Conservation (phyloP, 2,329 filamentous ascomycete species). For the Cladosporium sp. region DNA sequence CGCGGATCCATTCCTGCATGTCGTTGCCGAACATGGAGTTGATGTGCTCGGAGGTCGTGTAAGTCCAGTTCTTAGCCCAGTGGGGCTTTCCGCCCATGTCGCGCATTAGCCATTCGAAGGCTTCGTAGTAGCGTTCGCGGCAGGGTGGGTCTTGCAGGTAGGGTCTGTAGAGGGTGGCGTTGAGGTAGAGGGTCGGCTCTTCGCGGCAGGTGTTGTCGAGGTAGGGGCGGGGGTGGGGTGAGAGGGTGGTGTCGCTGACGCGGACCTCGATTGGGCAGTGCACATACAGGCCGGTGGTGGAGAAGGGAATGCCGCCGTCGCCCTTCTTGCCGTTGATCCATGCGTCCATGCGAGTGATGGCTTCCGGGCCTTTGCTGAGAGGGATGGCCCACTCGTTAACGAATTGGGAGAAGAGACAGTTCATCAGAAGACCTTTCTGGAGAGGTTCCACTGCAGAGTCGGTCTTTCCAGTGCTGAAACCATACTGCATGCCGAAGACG, state of each 20-base stretch:
- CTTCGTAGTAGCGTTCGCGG: conserved; percentile 74
- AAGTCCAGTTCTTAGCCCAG: conserved; percentile 88
- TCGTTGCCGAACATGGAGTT: conserved; percentile 65
- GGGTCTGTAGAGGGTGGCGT: conserved; percentile 83
- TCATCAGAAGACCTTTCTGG: conserved; percentile 81
- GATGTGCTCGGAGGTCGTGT: conserved; percentile 56
- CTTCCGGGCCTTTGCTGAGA: conserved; percentile 79
- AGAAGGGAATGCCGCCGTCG: conserved; percentile 70
- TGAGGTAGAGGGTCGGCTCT: conserved; percentile 79
- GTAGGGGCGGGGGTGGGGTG: conserved; percentile 52
- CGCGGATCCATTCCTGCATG: conserved; percentile 61
- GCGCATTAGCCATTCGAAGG: conserved; percentile 87
- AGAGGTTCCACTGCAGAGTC: conserved; percentile 76
- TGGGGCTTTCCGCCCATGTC: conserved; percentile 78
- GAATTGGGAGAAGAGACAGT: conserved; percentile 97
- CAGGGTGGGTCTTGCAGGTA: conserved; percentile 76
- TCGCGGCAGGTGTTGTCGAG: conserved; percentile 68
- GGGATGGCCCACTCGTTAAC: conserved; percentile 98
- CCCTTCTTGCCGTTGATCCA: conserved; percentile 78
- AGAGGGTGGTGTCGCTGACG: conserved; percentile 64
- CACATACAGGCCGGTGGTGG: conserved; percentile 73
- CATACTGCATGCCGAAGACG: conserved; percentile 96
- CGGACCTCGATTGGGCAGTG: conserved; percentile 93
- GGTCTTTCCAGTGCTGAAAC: conserved; percentile 67
- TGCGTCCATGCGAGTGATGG: conserved; percentile 72